Base-by-base conservation (phyloP, 192 early-diverging fungal species). In the Coemansia interrupta region DNA sequence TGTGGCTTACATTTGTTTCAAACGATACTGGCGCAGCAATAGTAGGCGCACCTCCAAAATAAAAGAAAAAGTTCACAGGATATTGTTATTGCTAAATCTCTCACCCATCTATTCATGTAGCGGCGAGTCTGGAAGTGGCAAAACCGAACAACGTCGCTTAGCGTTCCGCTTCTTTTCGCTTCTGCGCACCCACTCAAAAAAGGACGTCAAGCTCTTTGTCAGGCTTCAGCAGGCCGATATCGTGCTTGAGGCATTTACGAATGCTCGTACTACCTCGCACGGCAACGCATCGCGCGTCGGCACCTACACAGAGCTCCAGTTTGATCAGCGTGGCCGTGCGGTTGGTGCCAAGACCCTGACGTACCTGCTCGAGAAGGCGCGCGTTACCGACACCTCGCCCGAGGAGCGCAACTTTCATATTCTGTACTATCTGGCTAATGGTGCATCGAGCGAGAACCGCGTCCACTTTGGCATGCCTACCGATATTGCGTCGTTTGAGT, bases 271-370 rank as follows among this genome's bases (percentile, higher is more conserved):
- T 15, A 42, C 61, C 20, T 58, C 80, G 24, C 90, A 90, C 60
- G 72, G 68, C 30, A 85, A 83, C 62, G 87, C 91, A 6, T 92
- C 92, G 18, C 86, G 88, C 29, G 88, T 87, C 53, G 89, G 89
- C 17, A 84, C 87, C 44, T 96, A 90, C 75, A 84, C 87, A n/a
- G 92, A 97, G 79, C 82, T 93, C 56, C 95, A 98, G 81, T 98
- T 90, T 71, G 90, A 90, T 66, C 86, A 87, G 32, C 75, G 85
- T 29, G 94, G 95, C 20, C 84, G 90, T 11, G 80, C 96, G 43
- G 78, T 93, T 17, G 96, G 95, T 24, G 81, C 83, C 23, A 94
- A 96, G 66, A 79, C 85, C 5, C 63, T 92, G 8, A 84, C 87
- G 17, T 90, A 82, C 54, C 60, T 84, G 12, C 74, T 90, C 15